These are phyloP conservation scores for Leccinum pallidistipes DNA, from an alignment of 1,284 basidiomycete genomes.

Conservation along the genomic window DNA sequence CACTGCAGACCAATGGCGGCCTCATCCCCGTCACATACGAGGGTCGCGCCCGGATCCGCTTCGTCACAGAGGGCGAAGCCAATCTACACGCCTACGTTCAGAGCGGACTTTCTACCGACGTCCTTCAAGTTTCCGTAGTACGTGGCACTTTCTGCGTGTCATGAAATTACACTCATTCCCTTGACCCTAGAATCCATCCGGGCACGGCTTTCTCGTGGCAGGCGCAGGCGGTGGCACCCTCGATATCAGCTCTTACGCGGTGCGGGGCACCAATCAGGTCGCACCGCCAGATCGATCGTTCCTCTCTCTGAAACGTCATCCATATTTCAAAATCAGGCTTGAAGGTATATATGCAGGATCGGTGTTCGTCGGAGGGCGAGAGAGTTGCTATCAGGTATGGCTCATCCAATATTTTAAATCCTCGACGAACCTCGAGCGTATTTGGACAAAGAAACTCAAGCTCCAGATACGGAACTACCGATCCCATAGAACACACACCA, in stretches of 20 bases:
- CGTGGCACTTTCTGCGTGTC: conserved; percentile 20
- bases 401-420: neutral
- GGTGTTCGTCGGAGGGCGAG: conserved; percentile 73
- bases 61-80: conserved; percentile 80
- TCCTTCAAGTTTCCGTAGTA: conserved; percentile 60
- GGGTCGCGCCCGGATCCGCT: conserved; percentile 66
- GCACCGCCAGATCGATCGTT: conserved; percentile 75
- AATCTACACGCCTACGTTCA: conserved; percentile 76
- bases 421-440: conserved; percentile 4
- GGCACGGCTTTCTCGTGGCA: conserved; percentile 72
- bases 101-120: conserved; percentile 71
- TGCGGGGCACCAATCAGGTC: conserved; percentile 65
- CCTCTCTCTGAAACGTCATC: neutral
- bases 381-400: conserved; percentile 61
- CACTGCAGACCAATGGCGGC: conserved; percentile 70
- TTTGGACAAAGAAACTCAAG: conserved; percentile 60
- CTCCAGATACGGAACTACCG: conserved; percentile 68
- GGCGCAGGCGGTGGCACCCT: conserved; percentile 80
- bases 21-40: conserved; percentile 71
- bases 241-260: conserved; percentile 76
- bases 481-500: conserved; percentile 69
- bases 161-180: conserved; percentile 3
- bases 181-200: conserved; percentile 56
- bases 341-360: conserved; percentile 75
- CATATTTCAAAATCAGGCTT: conserved; percentile 7